Percentiles rank a stretch among this genome's conserved stretches.
Evolutionary conservation across 257 asterid genomes (phyloP).

Genomic region (Gardenia jasminoides): DNA sequence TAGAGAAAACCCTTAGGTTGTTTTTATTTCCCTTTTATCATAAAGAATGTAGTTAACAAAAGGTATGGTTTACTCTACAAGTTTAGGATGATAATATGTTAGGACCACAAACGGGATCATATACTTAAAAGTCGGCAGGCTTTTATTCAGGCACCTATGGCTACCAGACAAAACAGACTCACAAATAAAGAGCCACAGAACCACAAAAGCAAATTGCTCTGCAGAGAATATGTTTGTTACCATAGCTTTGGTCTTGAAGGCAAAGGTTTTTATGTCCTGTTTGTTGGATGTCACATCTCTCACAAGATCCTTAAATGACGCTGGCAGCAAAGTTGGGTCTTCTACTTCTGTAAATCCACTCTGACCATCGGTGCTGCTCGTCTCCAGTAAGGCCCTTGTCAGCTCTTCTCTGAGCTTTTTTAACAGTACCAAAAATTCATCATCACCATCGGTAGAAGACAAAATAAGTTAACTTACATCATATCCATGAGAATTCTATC

Average conservation of each 20-base stretch:
- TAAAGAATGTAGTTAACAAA: neutral
- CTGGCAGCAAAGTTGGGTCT: conserved; percentile 36
- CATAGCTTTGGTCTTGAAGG: conserved; percentile 75
- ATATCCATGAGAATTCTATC: conserved; percentile 10
- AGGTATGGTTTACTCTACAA: neutral
- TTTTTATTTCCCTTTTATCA: neutral
- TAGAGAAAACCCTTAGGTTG: neutral
- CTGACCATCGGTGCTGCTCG: conserved; percentile 35
- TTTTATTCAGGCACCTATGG: conserved; percentile 2
- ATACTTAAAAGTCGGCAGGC: neutral
- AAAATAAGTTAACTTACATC: conserved; percentile 12
- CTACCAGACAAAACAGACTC: neutral
- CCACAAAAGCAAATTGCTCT: conserved; percentile 6
- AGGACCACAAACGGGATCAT: neutral
- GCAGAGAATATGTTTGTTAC: conserved; percentile 33
- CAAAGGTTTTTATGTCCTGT: conserved; percentile 71
- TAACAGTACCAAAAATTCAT: conserved; percentile 21
- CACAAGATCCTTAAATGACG: conserved; percentile 73
- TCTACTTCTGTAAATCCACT: conserved; percentile 32
- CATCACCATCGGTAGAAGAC: conserved; percentile 15
- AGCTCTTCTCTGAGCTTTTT: conserved; percentile 94
- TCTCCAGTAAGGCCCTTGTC: conserved; percentile 70
- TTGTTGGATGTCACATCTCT: conserved; percentile 60
- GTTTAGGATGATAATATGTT: neutral
- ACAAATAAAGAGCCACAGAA: conserved; percentile 12